Conservation (phyloP, 2,329 filamentous ascomycete species). For the Botrytis deweyae region DNA sequence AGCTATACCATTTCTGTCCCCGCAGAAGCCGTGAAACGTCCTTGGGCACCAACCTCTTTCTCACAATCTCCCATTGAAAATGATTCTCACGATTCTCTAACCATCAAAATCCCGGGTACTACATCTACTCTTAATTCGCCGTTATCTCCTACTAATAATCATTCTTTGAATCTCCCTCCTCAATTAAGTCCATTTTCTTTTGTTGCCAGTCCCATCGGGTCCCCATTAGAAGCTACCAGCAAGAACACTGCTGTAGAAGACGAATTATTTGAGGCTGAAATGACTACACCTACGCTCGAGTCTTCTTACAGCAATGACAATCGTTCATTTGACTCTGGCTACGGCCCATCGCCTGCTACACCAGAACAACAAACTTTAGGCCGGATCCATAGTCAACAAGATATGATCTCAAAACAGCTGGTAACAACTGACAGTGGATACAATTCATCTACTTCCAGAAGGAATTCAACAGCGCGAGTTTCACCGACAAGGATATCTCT, state of each 20-base stretch:
- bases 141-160: conserved; percentile 15
- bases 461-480: conserved; percentile 23
- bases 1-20: conserved; percentile 32
- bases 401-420: conserved; percentile 42
- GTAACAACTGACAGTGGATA: conserved; percentile 62
- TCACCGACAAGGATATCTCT: conserved; percentile 23
- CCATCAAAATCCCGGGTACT: conserved; percentile 16
- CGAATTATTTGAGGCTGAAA: conserved; percentile 44
- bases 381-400: conserved; percentile 21
- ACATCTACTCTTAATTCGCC: neutral
- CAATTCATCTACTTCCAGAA: conserved; percentile 55
- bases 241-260: conserved; percentile 51
- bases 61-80: neutral
- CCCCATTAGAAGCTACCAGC: conserved; percentile 47
- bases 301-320: conserved; percentile 15
- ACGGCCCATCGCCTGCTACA: conserved; percentile 22
- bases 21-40: conserved; percentile 25
- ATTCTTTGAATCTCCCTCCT: conserved; percentile 31
- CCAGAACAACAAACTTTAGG: conserved; percentile 1
- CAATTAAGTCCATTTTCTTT: conserved; percentile 42
- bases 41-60: conserved; percentile 24
- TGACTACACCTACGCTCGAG: conserved; percentile 26
- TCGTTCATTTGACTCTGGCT: conserved; percentile 35
- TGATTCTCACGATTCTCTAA: conserved; percentile 15
- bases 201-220: conserved; percentile 36